Evolutionary conservation across 306 rosid genomes (phyloP), one percentile per base, ranked within the genome.

Genomic region (Corylus avellana): DNA sequence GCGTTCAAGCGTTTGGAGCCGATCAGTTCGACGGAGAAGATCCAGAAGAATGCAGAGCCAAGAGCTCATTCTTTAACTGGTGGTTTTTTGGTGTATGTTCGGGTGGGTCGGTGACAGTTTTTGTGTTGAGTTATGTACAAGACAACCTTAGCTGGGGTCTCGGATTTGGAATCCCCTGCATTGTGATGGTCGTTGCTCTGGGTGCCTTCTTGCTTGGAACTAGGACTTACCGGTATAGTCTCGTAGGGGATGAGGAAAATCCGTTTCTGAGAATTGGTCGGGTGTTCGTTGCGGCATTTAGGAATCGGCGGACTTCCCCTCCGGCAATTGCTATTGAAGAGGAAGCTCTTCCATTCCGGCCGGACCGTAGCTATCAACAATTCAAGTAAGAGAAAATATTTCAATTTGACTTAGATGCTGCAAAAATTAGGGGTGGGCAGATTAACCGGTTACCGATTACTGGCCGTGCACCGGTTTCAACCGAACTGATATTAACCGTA

Each of bases 31-130:
- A 88, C 50, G 80, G 73, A 3, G 22, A 83, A 10, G 81, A 88
- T 51, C 87, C 84, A 29, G 22, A 76, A 69, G 91, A 88, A 70
- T 35, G 80, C 80, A 85, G 85, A 56, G 84, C 87, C 8, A 80
- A 82, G 80, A 76, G 89, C 87, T 83, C 91, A 25, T 88, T 88
- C 71, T 88, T 88, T 70, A 88, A 83, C 51, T 88, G 91, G 92
- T 86, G 92, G 92, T 84, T 77, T 75, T 82, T 86, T 20, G 58
- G 82, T 32, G 10, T 84, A 11, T 74, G 77, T 72, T 66, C 51
- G 7, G 87, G 85, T 44, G 12, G 77, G 4, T 10, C 81, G 16
- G 8, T 39, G 2, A 80, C 90, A 2, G 18, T 76, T 69, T 2
- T n/a, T 46, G 25, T 86, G 70, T 55, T 81, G 55, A 88, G 48